Evolutionary conservation across 73 alveolate genomes (phyloP).

Genomic region (Tetrahymena elliotti): DNA sequence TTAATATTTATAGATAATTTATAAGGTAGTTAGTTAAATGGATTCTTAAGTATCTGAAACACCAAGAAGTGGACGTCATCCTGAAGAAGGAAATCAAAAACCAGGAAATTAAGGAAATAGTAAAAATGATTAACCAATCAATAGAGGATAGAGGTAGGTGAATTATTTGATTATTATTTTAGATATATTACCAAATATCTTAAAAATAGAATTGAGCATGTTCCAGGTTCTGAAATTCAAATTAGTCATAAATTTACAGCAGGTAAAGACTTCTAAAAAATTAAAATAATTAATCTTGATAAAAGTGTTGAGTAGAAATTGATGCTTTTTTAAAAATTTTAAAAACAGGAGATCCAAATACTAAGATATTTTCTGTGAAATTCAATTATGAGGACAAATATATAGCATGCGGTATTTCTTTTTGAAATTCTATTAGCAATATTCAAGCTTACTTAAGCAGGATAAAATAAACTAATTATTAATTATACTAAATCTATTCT

Average conservation of each 20-base stretch:
- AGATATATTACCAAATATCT: background rate
- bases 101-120: background rate
- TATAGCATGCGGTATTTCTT: conserved; percentile 46
- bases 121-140: background rate
- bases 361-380: conserved; percentile 67
- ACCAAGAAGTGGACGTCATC: background rate
- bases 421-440: no score
- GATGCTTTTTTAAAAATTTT: background rate
- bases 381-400: conserved; percentile 74
- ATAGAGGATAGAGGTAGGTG: background rate
- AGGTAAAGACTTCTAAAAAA: background rate
- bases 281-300: no score
- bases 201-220: background rate
- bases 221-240: background rate
- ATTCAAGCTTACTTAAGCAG: background rate
- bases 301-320: background rate
- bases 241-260: background rate
- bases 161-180: background rate
- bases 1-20: background rate
- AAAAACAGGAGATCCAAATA: conserved; percentile 49
- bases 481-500: no score
- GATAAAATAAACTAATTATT: no score
- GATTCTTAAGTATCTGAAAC: background rate
- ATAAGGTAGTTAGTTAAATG: background rate
- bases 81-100: background rate